These are phyloP conservation scores for Gossypium bickii DNA, from an alignment of 345 rosid genomes.

Conservation along the genomic window DNA sequence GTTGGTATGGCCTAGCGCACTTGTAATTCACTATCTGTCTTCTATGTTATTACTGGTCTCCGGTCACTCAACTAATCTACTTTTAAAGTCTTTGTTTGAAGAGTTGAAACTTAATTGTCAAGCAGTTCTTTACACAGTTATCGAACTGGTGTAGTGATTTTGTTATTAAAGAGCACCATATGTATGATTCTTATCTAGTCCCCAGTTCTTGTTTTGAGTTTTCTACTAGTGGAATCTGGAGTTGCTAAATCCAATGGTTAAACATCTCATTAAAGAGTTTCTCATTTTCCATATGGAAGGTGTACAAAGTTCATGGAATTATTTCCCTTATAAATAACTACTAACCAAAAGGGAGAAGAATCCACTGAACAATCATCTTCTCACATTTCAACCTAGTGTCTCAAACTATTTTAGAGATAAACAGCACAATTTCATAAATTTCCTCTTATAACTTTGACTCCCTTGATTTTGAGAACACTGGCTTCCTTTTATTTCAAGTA, in stretches of 20 bases:
- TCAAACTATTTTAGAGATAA: too few species aligned
- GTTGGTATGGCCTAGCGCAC: neutral
- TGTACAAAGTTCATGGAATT: neutral
- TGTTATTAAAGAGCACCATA: neutral
- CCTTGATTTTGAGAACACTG: too few species aligned
- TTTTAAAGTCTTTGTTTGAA: neutral
- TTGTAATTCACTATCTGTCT: neutral
- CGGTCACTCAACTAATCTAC: neutral
- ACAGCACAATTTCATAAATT: too few species aligned
- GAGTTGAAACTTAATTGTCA: neutral
- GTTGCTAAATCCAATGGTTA: neutral
- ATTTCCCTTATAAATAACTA: neutral
- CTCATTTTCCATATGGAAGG: neutral
- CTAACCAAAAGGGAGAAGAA: neutral
- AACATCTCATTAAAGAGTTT: neutral
- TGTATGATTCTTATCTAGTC: neutral
- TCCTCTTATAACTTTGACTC: too few species aligned
- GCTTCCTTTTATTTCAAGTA: too few species aligned
- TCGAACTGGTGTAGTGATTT: neutral
- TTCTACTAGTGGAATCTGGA: constrained; percentile 1
- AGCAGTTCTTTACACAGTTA: neutral
- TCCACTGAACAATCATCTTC: neutral
- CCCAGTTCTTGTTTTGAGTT: neutral
- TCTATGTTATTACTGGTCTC: neutral
- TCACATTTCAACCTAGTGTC: too few species aligned